Base-by-base conservation (phyloP, 1,284 basidiomycete species). In the Sphagnurus paluster region DNA sequence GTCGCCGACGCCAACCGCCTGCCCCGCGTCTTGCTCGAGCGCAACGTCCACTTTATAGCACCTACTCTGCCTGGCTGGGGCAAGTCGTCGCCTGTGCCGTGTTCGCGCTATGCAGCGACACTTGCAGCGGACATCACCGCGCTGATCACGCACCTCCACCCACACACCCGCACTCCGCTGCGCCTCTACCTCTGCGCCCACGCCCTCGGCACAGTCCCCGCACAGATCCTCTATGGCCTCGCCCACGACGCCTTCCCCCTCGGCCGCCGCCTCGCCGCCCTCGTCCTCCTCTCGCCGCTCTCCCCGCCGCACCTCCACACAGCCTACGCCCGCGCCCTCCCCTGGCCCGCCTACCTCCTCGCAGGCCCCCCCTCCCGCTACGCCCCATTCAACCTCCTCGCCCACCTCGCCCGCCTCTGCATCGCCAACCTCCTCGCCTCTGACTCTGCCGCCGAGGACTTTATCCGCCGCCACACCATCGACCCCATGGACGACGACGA, bases 21-120 rank as follows among this genome's bases (percentile, higher is more conserved):
- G 2, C 63, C 69, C 2, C 63, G 54, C 13, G 52, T 59, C 19
- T 56, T 79, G 44, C 35, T 65, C 6, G 63, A 71, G n/a, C 72
- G 67, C 53, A 55, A 67, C 29, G 56, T 75, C 1, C 78, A 77
- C 54, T 63, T 64, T 43, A 55, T 82, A 33, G 66, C 70, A 6
- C 78, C 77, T 0, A 75, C 79, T 4, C 70, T 82, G 16, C 73
- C 78, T 8, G 80, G 79, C 3, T 81, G 79, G 77, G 71, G 77
- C 1, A 65, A 67, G 35, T 74, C 80, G 1, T 78, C 79, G 0
- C 68, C 75, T 2, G 60, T 70, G 0, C 55, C 57, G 3, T 48
- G 63, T 14, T 14, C 28, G 14, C 11, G 7, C 28, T 82, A 75
- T 54, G 54, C 71, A 38, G 57, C 66, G n/a, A 68, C 67, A n/a